Evolutionary conservation across 306 rosid species (phyloP).

Genomic region (Lupinus albus): DNA sequence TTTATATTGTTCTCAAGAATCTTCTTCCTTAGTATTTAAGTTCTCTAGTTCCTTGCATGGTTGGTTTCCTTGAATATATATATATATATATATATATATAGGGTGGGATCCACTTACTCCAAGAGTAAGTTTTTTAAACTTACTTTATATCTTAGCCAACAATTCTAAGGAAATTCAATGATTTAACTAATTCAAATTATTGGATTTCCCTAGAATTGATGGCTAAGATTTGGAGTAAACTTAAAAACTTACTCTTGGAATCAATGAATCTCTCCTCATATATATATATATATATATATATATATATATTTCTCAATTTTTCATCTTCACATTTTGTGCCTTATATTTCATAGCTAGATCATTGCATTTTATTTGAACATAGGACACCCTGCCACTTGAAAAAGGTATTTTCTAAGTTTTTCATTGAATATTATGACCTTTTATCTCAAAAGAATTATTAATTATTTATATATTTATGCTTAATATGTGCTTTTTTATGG

Average conservation of each 20-base stretch:
- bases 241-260: too few relatives aligned
- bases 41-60: conserved; percentile 38
- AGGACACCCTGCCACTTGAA: background rate
- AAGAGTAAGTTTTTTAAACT: too few relatives aligned
- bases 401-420: conserved; percentile 15
- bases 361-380: conserved; percentile 1
- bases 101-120: too few relatives aligned
- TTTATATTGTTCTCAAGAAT: conserved; percentile 28
- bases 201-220: too few relatives aligned
- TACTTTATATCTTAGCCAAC: too few relatives aligned
- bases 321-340: background rate
- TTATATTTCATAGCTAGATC: conserved; percentile 25
- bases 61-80: conserved; percentile 31
- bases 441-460: background rate
- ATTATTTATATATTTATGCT: background rate
- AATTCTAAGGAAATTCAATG: too few relatives aligned
- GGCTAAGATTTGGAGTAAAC: too few relatives aligned
- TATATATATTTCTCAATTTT: too few relatives aligned
- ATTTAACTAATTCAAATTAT: too few relatives aligned
- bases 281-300: too few relatives aligned
- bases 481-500: background rate
- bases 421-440: background rate
- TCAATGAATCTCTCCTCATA: too few relatives aligned
- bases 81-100: too few relatives aligned
- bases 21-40: conserved; percentile 33